phyloP scores from a whole-genome alignment of 441 rosid species.

The Arabidopsis lyrata region DNA sequence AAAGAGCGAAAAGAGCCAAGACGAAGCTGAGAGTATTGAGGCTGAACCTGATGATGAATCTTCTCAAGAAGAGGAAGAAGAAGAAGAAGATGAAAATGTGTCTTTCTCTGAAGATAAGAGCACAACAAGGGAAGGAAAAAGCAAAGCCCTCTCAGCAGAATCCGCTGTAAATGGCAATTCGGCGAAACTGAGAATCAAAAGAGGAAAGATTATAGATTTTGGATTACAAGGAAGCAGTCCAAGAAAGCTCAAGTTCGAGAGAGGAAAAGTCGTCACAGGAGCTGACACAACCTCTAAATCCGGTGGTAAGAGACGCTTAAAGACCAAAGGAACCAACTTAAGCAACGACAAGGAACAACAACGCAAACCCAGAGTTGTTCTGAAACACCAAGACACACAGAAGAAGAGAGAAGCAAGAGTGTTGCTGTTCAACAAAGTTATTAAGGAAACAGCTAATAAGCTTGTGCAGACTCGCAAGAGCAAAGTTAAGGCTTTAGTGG shows the following conservation, averaged over 20 bases:
- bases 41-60: conserved; percentile 54
- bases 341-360: conserved; percentile 43
- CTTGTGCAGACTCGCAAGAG: conserved; percentile 78
- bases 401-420: conserved; percentile 64
- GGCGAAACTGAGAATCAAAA: conserved; percentile 63
- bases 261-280: conserved; percentile 51
- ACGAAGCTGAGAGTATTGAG: conserved; percentile 47
- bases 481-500: conserved; percentile 92
- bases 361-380: conserved; percentile 44
- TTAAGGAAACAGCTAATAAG: conserved; percentile 89
- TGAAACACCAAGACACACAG: conserved; percentile 74
- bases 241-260: conserved; percentile 75
- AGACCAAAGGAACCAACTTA: conserved; percentile 48
- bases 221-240: conserved; percentile 58
- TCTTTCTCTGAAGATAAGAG: conserved; percentile 37
- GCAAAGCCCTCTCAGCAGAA: conserved; percentile 40
- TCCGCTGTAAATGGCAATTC: conserved; percentile 42
- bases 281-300: conserved; percentile 49
- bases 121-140: conserved; percentile 38
- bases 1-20: conserved; percentile 46
- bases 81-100: conserved; percentile 19
- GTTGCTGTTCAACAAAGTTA: conserved; percentile 67
- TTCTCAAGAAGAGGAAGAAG: conserved; percentile 47
- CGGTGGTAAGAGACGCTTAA: conserved; percentile 49
- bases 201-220: conserved; percentile 66